Conservation (phyloP, 2,329 filamentous ascomycete genomes). For the Neofusicoccum umdonicola region DNA sequence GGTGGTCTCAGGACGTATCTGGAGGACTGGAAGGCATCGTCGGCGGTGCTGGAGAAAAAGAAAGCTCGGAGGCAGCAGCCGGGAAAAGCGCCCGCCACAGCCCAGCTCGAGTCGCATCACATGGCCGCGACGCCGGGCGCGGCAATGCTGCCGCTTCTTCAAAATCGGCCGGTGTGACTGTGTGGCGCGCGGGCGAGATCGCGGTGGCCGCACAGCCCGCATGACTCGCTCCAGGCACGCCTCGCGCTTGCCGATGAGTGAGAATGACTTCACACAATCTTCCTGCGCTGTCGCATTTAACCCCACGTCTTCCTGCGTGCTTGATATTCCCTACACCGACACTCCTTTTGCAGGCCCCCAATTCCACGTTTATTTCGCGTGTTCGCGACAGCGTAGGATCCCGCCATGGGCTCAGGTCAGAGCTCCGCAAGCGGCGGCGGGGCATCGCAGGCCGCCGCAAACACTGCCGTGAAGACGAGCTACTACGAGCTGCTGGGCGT, state of each 20-base stretch:
- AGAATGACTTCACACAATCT: neutral
- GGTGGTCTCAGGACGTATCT: neutral
- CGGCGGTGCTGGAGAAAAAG: neutral
- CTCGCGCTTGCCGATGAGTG: no score
- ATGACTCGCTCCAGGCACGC: neutral
- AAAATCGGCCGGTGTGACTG: neutral
- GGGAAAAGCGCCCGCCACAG: neutral
- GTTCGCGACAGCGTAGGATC: neutral
- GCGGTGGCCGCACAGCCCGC: neutral
- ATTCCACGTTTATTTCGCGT: neutral
- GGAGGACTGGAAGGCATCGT: neutral
- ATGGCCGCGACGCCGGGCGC: neutral
- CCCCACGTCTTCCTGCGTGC: no score
- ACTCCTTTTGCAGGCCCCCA: neutral
- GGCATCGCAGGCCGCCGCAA: slow-evolving; percentile 21
- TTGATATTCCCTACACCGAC: neutral
- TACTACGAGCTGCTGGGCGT: slow-evolving; percentile 85
- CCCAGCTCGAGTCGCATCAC: neutral
- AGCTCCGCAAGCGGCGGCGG: slow-evolving; percentile 35
- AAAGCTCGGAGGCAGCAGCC: neutral
- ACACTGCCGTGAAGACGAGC: slow-evolving; percentile 60
- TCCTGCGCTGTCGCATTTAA: no score
- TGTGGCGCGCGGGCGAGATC: slow-evolving; percentile 8
- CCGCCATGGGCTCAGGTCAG: slow-evolving; percentile 47
- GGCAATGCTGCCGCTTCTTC: neutral